Conservation (phyloP, 257 asterid genomes). For the Solanum bulbocastanum region DNA sequence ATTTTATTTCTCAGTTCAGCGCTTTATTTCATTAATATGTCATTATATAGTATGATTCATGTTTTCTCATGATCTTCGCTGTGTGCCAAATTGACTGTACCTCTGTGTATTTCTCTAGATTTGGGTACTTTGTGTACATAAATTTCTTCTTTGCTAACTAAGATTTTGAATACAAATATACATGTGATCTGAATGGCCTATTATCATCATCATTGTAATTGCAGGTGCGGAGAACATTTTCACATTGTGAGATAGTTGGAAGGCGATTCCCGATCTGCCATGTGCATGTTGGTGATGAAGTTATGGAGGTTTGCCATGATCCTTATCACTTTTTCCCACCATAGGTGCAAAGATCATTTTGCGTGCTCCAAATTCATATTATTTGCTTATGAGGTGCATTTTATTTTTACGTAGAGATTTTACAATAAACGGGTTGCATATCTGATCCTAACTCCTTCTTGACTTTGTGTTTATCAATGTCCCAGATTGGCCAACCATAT, state of each 20-base stretch:
- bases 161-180: not conserved
- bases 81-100: not conserved
- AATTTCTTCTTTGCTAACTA: not conserved
- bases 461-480: not conserved
- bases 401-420: constrained; percentile 17
- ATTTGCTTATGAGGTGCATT: not conserved
- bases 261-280: constrained; percentile 23
- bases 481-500: not conserved
- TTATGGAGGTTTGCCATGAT: constrained; percentile 10
- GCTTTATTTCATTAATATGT: not conserved
- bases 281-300: constrained; percentile 15
- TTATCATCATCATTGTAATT: not conserved
- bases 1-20: not conserved
- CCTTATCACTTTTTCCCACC: not conserved
- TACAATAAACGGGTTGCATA: constrained; percentile 23
- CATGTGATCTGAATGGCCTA: not conserved
- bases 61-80: not conserved
- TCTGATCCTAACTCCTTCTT: not conserved
- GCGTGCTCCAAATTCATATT: not conserved
- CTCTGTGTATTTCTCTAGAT: not conserved
- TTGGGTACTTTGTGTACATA: not conserved
- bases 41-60: not conserved
- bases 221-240: constrained; percentile 15
- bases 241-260: constrained; percentile 17
- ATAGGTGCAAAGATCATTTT: not conserved